Evolutionary conservation across 192 early-diverging fungal genomes (phyloP).

Genomic region (Podila horticola): DNA sequence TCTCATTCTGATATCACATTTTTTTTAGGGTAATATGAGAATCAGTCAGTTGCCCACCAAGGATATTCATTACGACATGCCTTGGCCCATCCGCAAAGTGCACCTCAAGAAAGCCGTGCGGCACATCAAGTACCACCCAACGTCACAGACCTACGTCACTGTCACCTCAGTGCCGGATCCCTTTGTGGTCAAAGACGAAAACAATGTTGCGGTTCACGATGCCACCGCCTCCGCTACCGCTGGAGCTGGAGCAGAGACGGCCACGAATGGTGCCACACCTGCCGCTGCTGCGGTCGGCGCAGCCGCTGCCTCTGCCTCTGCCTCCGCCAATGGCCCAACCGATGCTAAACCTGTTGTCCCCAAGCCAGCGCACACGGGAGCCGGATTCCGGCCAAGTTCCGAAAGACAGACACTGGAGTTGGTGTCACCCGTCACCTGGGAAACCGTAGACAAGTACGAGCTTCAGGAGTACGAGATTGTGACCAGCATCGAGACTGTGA

Average conservation of each 20-base stretch:
- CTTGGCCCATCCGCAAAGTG: constrained; percentile 81
- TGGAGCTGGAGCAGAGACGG: not conserved
- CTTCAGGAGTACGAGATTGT: constrained; percentile 90
- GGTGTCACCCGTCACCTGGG: constrained; percentile 95
- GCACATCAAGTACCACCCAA: constrained; percentile 85
- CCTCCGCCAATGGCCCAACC: not conserved
- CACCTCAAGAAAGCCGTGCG: constrained; percentile 73
- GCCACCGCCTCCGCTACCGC: not conserved
- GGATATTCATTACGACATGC: constrained; percentile 74
- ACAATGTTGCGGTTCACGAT: constrained; percentile 60
- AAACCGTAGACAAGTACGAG: constrained; percentile 83
- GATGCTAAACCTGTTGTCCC: not conserved
- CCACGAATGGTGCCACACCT: not conserved
- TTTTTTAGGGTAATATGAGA: constrained; percentile 65
- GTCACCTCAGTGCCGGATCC: constrained; percentile 71
- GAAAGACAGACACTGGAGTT: constrained; percentile 81
- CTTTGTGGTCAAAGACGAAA: constrained; percentile 80
- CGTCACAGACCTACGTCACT: constrained; percentile 84
- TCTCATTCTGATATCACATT: not conserved
- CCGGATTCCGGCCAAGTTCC: constrained; percentile 68
- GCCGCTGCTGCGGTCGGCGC: not conserved
- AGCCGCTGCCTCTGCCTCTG: not conserved
- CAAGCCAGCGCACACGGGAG: not conserved
- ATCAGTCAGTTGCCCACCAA: constrained; percentile 73
- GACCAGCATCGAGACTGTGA: constrained; percentile 77